Evolutionary conservation across 2,329 filamentous ascomycete genomes (phyloP).

Genomic region (Bipolaris zeicola): DNA sequence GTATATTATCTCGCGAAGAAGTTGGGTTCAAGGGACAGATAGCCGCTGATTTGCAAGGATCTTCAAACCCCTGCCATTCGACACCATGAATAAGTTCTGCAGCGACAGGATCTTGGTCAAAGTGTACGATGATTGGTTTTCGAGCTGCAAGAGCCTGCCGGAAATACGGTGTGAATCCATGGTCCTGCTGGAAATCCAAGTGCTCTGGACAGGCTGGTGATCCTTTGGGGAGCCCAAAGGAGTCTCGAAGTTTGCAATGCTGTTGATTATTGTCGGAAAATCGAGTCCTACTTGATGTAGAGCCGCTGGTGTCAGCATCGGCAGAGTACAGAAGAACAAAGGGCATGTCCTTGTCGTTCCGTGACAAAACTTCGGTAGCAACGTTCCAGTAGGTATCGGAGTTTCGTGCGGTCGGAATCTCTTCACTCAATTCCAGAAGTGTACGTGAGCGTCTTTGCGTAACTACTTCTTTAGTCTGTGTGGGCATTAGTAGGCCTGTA

Average conservation of each 20-base stretch:
- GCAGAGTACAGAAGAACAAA: conserved; percentile 36
- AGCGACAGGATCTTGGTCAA: conserved; percentile 37
- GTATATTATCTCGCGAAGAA: conserved; percentile 37
- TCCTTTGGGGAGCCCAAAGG: conserved; percentile 24
- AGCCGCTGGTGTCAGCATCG: conserved; percentile 16
- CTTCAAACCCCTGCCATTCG: conserved; percentile 42
- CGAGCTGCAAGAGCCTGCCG: conserved; percentile 34
- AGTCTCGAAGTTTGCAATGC: conserved; percentile 31
- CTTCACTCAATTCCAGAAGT: conserved; percentile 57
- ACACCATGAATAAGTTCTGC: conserved; percentile 34
- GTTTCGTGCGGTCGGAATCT: conserved; percentile 70
- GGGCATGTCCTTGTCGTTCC: conserved; percentile 62
- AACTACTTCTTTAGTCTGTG: conserved; percentile 18
- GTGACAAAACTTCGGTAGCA: conserved; percentile 69
- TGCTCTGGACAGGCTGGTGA: conserved; percentile 29
- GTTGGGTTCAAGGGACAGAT: conserved; percentile 47
- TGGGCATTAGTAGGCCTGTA: conserved; percentile 1
- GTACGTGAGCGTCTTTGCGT: conserved; percentile 14
- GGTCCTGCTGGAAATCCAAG: conserved; percentile 27
- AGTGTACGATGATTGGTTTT: conserved; percentile 34
- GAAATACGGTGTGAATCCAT: conserved; percentile 35
- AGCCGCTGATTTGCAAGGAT: conserved; percentile 40
- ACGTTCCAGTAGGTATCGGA: conserved; percentile 73
- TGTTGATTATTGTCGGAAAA: conserved; percentile 13
- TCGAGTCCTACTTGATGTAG: conserved; percentile 11